Base-by-base conservation (phyloP, 2,329 filamentous ascomycete genomes). In the Penicillium sp. region DNA sequence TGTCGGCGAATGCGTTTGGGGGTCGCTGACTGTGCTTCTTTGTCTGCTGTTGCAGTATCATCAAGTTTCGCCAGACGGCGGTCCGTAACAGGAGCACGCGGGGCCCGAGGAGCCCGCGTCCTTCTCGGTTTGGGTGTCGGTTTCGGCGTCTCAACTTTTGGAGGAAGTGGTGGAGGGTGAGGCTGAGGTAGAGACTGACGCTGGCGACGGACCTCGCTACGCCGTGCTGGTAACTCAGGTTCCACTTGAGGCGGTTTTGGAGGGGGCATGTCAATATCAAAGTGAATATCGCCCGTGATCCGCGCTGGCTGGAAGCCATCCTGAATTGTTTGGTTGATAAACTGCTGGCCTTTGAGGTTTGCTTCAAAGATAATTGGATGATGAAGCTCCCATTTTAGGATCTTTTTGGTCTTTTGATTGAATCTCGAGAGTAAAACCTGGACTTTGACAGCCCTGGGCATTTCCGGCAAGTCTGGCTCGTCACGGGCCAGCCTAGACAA, bases 281-380 rank as follows among this genome's bases (percentile, higher is more conserved):
- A 77, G 1, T 64, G 66, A 50, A 77, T 71, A 13, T 62, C 48
- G 1, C 73, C 72, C 27, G 67, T 64, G 19, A 77, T 64, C 9
- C 70, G 70, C 2, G 61, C 68, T 48, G 60, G 61, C 25, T 75
- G 63, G 49, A 76, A 75, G 6, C 63, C 57, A 38, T 68, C 64
- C 10, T 63, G 56, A 21, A 76, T 62, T 4, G 67, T 70, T 57
- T 78, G 76, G 43, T 76, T 73, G 55, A 79, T 76, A 52, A 73
- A 78, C 21, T 53, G 60, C 19, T 69, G 62, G 10, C 67, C 65
- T 1, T 61, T 51, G 27, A 63, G 60, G 21, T 61, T 62, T 10
- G 55, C 55, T 23, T 67, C 61, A 31, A 75, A 66, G 9, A 75
- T 44, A 5, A 68, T 63, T 36, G 70, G 64, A 31, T 74, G 67